Percentiles rank a stretch among this genome's conserved stretches.
Evolutionary conservation across 139 green algal genomes (phyloP).

Genomic region (Tetratostichococcus sp.): DNA sequence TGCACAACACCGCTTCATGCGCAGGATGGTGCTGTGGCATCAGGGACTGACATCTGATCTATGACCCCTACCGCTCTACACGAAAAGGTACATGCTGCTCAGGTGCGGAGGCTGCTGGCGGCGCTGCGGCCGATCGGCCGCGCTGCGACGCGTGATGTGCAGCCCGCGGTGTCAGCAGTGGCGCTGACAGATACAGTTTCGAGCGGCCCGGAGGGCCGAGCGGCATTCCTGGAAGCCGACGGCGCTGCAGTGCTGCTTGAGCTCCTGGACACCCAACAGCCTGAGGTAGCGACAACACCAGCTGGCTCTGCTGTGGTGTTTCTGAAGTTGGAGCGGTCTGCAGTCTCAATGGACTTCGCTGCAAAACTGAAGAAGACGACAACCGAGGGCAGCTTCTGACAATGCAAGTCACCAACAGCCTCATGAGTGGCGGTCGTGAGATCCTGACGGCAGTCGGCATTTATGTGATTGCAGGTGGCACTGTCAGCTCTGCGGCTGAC

Average conservation of each 20-base stretch:
- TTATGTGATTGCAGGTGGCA: slow-evolving; percentile 36
- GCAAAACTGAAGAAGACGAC: too few species aligned
- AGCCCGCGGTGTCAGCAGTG: not conserved
- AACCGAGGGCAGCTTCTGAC: too few species aligned
- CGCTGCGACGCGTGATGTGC: not conserved
- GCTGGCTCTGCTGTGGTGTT: too few species aligned
- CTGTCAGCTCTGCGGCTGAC: slow-evolving; percentile 57
- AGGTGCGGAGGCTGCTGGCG: slow-evolving; percentile 58
- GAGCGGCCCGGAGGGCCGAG: slow-evolving; percentile 23
- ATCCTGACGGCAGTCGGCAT: too few species aligned
- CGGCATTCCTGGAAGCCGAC: slow-evolving; percentile 53
- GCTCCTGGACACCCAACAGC: slow-evolving; percentile 61
- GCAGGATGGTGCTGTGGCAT: too few species aligned
- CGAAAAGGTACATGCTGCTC: not conserved
- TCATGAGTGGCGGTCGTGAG: too few species aligned
- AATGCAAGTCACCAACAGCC: too few species aligned
- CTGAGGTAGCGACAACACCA: slow-evolving; percentile 31
- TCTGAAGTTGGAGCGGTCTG: too few species aligned
- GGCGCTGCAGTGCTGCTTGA: slow-evolving; percentile 66
- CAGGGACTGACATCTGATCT: too few species aligned
- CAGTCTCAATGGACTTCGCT: too few species aligned
- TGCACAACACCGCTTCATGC: too few species aligned
- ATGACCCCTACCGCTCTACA: too few species aligned
- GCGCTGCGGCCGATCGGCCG: slow-evolving; percentile 31
- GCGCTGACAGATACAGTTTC: not conserved